These are phyloP conservation scores for Geoglossum cookeanum DNA, from an alignment of 2,329 filamentous ascomycete genomes.

Conservation along the genomic window DNA sequence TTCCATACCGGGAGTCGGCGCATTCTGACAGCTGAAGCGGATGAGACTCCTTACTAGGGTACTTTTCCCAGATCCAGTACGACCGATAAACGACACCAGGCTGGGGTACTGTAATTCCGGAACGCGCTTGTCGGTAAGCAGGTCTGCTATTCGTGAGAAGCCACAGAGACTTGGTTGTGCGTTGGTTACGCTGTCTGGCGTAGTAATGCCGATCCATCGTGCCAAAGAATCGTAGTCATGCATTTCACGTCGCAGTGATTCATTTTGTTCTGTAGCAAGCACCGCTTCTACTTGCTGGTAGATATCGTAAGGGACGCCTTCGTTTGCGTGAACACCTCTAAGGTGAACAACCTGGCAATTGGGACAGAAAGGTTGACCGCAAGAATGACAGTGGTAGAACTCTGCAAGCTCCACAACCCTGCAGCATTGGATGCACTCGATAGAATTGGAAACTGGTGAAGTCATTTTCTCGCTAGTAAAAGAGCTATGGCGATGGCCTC, in stretches of 20 bases:
- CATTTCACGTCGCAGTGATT: background rate
- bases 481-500: background rate
- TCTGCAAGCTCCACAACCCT: background rate
- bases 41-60: background rate
- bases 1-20: background rate
- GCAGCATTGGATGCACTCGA: background rate
- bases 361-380: background rate
- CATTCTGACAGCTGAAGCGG: background rate
- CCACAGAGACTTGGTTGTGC: background rate
- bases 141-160: background rate
- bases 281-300: background rate
- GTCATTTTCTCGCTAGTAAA: background rate
- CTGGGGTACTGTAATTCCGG: background rate
- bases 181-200: background rate
- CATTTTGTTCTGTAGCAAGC: background rate
- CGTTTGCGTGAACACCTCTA: background rate
- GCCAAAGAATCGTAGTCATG: background rate
- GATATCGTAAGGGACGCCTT: background rate
- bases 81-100: background rate
- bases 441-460: background rate
- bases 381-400: background rate
- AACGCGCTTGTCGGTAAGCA: background rate
- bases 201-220: background rate
- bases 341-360: too few species aligned
- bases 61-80: background rate